These are phyloP conservation scores for Beauveria varroae DNA, from an alignment of 2,329 filamentous ascomycete genomes.

Conservation along the genomic window DNA sequence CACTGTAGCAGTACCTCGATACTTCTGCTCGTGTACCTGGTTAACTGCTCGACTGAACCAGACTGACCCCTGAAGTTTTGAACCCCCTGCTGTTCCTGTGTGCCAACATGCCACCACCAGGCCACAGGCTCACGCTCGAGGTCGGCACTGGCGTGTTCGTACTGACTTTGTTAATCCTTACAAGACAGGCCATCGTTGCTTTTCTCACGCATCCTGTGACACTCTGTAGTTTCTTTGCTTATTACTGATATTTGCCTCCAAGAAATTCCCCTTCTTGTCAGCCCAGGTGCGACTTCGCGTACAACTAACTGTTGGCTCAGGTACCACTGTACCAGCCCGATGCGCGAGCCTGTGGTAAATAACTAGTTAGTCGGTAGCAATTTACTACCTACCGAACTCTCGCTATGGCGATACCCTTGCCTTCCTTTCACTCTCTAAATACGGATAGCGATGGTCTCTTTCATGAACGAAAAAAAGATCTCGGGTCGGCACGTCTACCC, in stretches of 20 bases:
- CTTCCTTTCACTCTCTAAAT: not conserved
- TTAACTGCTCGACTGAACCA: too few relatives aligned
- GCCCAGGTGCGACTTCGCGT: not conserved
- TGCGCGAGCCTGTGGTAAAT: not conserved
- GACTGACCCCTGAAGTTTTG: not conserved
- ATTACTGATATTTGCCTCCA: not conserved
- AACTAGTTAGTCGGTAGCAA: not conserved
- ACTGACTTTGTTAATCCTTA: too few relatives aligned
- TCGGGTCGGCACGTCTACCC: not conserved
- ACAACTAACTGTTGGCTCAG: not conserved
- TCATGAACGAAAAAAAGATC: not conserved
- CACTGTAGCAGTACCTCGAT: not conserved
- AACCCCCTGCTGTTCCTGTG: too few relatives aligned
- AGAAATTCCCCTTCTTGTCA: not conserved
- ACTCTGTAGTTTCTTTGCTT: not conserved
- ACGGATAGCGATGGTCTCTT: too few relatives aligned
- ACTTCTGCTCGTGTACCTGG: not conserved
- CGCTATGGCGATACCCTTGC: not conserved
- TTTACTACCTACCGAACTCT: not conserved
- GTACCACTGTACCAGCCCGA: not conserved
- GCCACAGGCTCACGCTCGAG: too few relatives aligned
- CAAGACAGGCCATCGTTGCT: not conserved
- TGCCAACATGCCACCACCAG: too few relatives aligned
- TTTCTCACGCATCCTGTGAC: conserved; percentile 2
- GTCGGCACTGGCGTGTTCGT: too few relatives aligned